These are phyloP conservation scores for Tolypocladium nubicola DNA, from an alignment of 2,329 filamentous ascomycete species.

Conservation along the genomic window DNA sequence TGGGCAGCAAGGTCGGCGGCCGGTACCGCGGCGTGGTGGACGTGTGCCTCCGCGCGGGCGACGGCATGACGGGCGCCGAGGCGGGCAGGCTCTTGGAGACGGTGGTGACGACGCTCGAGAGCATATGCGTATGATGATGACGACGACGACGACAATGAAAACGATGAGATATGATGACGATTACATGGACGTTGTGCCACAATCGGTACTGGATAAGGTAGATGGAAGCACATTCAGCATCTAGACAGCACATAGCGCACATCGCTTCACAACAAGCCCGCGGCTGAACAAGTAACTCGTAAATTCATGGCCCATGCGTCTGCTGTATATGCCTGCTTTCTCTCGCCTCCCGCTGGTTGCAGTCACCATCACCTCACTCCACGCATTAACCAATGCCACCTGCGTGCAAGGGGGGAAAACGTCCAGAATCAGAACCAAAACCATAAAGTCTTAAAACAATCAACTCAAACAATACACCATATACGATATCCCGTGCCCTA, in stretches of 20 bases:
- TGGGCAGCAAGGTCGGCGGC: constrained; percentile 29
- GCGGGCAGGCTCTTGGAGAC: constrained; percentile 29
- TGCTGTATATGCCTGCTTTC: neutral
- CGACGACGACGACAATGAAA: neutral
- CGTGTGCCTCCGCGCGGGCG: constrained; percentile 25
- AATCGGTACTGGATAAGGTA: neutral
- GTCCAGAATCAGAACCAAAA: constrained; percentile 1
- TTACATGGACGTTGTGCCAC: neutral
- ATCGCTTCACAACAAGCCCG: neutral
- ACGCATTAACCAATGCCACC: constrained; percentile 7
- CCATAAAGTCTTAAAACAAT: constrained; percentile 1
- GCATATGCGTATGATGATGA: constrained; percentile 18
- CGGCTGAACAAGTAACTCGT: neutral
- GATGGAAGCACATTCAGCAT: neutral
- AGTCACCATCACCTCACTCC: neutral
- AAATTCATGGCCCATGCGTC: neutral
- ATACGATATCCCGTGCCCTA: neutral
- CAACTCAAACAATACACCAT: constrained; percentile 4
- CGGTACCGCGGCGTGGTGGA: constrained; percentile 30
- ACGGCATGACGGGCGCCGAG: constrained; percentile 25
- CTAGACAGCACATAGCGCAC: neutral
- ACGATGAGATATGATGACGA: neutral
- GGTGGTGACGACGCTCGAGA: constrained; percentile 29
- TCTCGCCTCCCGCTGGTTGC: neutral
- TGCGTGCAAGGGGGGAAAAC: neutral